Percentiles rank a stretch among this genome's conserved stretches.
phyloP scores from a whole-genome alignment of 768 basidiomycete species.

The Kwoniella dejecticola region DNA sequence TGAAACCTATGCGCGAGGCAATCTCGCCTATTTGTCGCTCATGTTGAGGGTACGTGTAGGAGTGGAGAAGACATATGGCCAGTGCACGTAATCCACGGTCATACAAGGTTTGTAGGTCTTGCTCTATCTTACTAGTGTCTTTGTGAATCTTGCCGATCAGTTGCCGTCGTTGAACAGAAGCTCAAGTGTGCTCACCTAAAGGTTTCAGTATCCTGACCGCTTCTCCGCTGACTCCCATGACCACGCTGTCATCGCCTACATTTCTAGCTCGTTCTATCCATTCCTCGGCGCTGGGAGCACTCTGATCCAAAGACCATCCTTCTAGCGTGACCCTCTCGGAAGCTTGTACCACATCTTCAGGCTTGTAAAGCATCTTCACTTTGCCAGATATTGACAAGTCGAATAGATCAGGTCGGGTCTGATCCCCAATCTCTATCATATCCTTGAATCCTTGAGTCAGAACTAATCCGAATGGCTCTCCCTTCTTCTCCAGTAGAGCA shows the following conservation, averaged over 20 bases:
- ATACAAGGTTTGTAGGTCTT: conserved; percentile 71
- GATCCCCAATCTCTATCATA: conserved; percentile 42
- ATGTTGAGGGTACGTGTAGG: conserved; percentile 72
- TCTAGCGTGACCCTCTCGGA: conserved; percentile 42
- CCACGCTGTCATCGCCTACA: conserved; percentile 39
- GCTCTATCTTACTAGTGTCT: conserved; percentile 56
- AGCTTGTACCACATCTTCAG: conserved; percentile 60
- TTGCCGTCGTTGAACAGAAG: no score
- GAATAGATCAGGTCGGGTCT: conserved; percentile 65
- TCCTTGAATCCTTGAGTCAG: conserved; percentile 45
- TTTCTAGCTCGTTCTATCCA: conserved; percentile 13
- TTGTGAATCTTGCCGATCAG: no score
- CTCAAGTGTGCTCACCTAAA: conserved; percentile 59
- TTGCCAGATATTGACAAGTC: conserved; percentile 70
- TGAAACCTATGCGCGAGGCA: conserved; percentile 77
- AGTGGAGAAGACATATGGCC: conserved; percentile 46
- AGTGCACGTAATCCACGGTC: conserved; percentile 70
- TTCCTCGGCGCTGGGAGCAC: conserved; percentile 29
- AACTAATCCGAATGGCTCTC: conserved; percentile 39
- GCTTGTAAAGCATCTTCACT: conserved; percentile 54
- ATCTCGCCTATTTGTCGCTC: conserved; percentile 71
- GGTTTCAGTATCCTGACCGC: conserved; percentile 64
- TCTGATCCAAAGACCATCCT: conserved; percentile 33
- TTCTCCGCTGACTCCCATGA: conserved; percentile 60
- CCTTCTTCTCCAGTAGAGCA: conserved; percentile 42